These are phyloP conservation scores for Singerocomus inundabilis DNA, from an alignment of 1,284 basidiomycete species.

Conservation along the genomic window DNA sequence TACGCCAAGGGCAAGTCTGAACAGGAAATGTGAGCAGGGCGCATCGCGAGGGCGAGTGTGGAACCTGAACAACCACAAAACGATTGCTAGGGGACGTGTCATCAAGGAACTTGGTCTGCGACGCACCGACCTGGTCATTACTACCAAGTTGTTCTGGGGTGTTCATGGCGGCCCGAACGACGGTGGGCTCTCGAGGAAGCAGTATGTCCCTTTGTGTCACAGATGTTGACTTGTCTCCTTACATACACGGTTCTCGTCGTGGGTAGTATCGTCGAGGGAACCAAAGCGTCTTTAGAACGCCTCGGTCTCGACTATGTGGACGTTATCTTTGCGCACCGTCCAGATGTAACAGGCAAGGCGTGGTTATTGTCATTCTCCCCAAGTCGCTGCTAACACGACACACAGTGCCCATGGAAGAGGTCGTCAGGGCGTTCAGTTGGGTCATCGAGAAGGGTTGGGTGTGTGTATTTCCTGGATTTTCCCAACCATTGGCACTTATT, in stretches of 20 bases:
- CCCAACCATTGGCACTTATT: background rate
- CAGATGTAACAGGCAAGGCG: constrained; percentile 41
- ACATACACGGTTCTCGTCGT: too few relatives aligned
- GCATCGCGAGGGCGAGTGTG: too few relatives aligned
- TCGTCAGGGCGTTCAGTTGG: constrained; percentile 44
- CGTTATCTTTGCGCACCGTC: constrained; percentile 54
- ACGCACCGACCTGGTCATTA: constrained; percentile 63
- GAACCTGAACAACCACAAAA: background rate
- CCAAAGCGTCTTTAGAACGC: constrained; percentile 54
- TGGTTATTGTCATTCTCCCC: background rate
- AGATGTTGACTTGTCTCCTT: too few relatives aligned
- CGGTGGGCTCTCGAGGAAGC: constrained; percentile 60
- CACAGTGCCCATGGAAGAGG: constrained; percentile 39
- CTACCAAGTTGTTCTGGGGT: constrained; percentile 57
- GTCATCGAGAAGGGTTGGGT: constrained; percentile 40
- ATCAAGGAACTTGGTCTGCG: constrained; percentile 65
- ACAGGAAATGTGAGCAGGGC: constrained; percentile 36
- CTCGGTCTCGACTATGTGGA: constrained; percentile 66
- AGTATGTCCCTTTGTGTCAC: constrained; percentile 39
- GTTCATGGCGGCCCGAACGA: constrained; percentile 51
- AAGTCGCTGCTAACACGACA: background rate
- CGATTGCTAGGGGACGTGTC: constrained; percentile 51
- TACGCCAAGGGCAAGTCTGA: constrained; percentile 54
- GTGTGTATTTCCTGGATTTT: background rate
- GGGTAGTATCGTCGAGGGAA: constrained; percentile 59